Evolutionary conservation across 2,329 filamentous ascomycete species (phyloP), one percentile per base, ranked within the genome.

Genomic region (Fusarium illudens): DNA sequence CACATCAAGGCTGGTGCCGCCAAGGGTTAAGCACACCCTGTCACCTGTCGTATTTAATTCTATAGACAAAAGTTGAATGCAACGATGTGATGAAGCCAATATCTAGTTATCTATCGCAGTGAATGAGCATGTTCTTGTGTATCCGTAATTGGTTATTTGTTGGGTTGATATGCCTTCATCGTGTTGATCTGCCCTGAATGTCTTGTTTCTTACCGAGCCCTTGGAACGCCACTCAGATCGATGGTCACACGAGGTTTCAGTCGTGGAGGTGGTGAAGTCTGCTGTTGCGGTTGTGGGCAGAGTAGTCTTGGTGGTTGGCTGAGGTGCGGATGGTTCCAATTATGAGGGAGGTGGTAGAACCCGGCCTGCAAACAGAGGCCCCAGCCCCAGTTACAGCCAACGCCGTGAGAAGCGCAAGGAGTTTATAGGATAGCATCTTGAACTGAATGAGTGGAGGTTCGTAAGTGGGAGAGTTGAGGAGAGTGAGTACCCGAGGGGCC

Each of bases 1-100:
- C 87, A 97, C 75, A 94, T 97, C 86, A 97, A 97, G 87, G 91
- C 91, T 30, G 92, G 92, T 82, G 92, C 92, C 54, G 92, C 92
- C 72, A 94, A 94, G 86, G 83, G 84, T 68, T 92, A 36, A n/a
- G 1, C 44, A 70, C 55, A 70, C 55, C 51, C 46, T 30, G 11
- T 15, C 30, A 30, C 46, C 15, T 60, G 36, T 27, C 29, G 53
- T 58, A 44, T 62, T 55, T 56, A 33, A 50, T 55, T 64, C 36
- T 10, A 59, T 62, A 64, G 58, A 68, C 57, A 74, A 62, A 72
- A 69, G 66, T 73, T 61, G 57, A 74, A 73, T 68, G 53, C 59
- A 49, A 71, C 22, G 68, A 73, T 66, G 61, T 71, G 70, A 65
- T 60, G 48, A 72, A 37, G 30, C 20, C 29, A 46, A 42, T n/a